Evolutionary conservation across 345 rosid species (phyloP), one percentile per base, ranked within the genome.

Genomic region (Gossypioides kirkii): DNA sequence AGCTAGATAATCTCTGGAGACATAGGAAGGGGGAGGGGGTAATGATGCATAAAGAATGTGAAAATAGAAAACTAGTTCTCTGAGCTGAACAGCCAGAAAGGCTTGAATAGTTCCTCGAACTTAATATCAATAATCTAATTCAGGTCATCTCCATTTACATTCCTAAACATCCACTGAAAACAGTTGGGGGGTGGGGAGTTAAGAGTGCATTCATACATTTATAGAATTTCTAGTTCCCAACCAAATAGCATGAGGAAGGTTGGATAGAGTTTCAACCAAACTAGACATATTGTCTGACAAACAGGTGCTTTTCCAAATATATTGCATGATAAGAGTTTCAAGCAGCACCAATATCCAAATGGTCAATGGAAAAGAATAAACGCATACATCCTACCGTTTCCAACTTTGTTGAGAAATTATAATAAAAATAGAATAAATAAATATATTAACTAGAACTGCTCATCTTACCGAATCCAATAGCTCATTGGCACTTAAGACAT

Each of bases 381-480:
- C 17, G 22, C 60, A 46, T 62, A 7, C 68, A 61, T 60, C 45
- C 42, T 53, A 58, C 58, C 10, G 10, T 50, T 42, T 25, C 71
- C 58, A 59, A 32, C 62, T 18, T 17, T 17, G 64, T 47, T 38
- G 0, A 22, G 28, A 72, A 50, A 58, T 64, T 45, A 20, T 6
- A 54, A 32, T 17, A 18, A 49, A 41, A 62, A 46, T 41, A 38
- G 12, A 47, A 23, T 67, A 16, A 8, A 20, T 32, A 20, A 2
- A 1, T 55, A 55, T 55, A 55, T 18, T 13, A 61, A n/a, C 52
- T 3, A n/a, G 26, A 62, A 68, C 38, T 45, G 72, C 68, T 64
- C 32, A 55, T 38, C 83, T 86, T 87, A 91, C 97, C 42, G 97
- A 87, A 82, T 91, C 94, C 87, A 94, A 70, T 67, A 91, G 93